Evolutionary conservation across 2,329 filamentous ascomycete species (phyloP).

Genomic region (Penicillium digitatum): DNA sequence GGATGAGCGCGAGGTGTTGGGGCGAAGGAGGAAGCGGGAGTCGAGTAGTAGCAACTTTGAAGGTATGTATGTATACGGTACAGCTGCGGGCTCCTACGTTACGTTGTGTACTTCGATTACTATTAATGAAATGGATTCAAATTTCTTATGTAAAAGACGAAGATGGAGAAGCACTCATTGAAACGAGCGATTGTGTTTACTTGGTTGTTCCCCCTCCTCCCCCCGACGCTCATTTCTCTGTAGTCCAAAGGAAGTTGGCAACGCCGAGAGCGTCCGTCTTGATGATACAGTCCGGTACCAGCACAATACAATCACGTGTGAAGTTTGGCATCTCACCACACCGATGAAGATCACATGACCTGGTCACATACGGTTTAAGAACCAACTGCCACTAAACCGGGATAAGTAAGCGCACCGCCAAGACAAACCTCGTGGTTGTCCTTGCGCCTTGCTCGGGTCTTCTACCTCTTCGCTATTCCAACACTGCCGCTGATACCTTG

Average conservation of each 20-base stretch:
- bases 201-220: not conserved
- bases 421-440: constrained; percentile 27
- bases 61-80: constrained; percentile 22
- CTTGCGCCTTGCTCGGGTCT: constrained; percentile 24
- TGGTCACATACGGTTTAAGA: constrained; percentile 2
- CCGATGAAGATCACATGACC: not conserved
- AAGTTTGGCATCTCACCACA: not conserved
- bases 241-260: constrained; percentile 5
- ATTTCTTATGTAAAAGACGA: not conserved
- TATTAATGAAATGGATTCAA: not conserved
- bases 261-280: constrained; percentile 2
- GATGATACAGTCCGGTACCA: constrained; percentile 4
- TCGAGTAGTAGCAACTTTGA: constrained; percentile 20
- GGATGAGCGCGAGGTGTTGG: constrained; percentile 18
- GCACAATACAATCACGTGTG: constrained; percentile 1
- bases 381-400: constrained; percentile 13
- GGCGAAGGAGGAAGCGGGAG: constrained; percentile 21
- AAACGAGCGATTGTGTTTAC: not conserved
- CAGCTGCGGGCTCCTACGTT: constrained; percentile 11
- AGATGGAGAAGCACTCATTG: not conserved
- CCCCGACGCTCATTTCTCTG: not conserved
- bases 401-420: constrained; percentile 19
- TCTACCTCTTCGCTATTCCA: constrained; percentile 21
- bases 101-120: not conserved
- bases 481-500: constrained; percentile 21